A percentile compares a stretch with the other conserved stretches of the same genome.
Evolutionary conservation across 225 moss, liverwort and hornwort species (phyloP).

Genomic region (Marchantia polymorpha): DNA sequence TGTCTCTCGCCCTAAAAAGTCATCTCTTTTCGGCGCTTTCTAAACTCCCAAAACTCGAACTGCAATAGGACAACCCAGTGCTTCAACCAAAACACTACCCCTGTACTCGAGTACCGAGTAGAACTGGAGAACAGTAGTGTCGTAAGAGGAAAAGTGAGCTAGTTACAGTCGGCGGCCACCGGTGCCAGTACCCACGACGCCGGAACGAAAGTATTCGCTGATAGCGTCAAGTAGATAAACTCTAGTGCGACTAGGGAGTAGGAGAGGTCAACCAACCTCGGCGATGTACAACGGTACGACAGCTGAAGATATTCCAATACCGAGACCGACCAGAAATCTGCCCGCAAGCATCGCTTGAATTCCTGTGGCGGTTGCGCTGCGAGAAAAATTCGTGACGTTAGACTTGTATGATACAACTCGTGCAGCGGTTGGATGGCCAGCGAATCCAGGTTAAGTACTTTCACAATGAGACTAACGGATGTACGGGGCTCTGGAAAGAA

Average conservation of each 20-base stretch:
- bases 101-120: too few relatives aligned
- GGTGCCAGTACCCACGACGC: too few relatives aligned
- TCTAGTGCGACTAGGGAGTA: not conserved
- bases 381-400: conserved; percentile 8
- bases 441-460: not conserved
- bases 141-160: too few relatives aligned
- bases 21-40: too few relatives aligned
- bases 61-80: too few relatives aligned
- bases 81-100: too few relatives aligned
- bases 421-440: not conserved
- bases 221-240: not conserved
- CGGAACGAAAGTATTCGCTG: not conserved
- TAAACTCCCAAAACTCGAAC: too few relatives aligned
- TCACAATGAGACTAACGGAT: not conserved
- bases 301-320: conserved; percentile 88
- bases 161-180: too few relatives aligned
- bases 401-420: not conserved
- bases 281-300: conserved; percentile 92
- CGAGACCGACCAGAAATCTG: conserved; percentile 80
- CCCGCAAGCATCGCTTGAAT: conserved; percentile 80
- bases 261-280: conserved; percentile 50
- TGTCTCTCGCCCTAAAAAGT: too few relatives aligned
- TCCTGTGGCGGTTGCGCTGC: conserved; percentile 68
- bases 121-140: too few relatives aligned
- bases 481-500: not conserved